phyloP scores from a whole-genome alignment of 371 early-diverging fungal genomes.

The Caulochytrium protostelioides region DNA sequence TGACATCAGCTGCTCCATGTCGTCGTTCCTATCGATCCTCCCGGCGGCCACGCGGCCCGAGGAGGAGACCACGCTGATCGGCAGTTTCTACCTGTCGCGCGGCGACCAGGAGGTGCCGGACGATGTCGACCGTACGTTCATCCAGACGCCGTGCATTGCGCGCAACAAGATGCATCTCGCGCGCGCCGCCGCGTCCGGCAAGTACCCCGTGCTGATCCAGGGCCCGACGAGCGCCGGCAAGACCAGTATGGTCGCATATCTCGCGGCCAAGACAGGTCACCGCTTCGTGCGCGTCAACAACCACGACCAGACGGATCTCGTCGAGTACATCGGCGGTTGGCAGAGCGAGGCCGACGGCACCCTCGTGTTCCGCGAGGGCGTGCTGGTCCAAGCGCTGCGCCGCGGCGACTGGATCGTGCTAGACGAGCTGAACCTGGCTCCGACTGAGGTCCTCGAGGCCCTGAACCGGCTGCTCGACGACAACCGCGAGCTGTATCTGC shows the following conservation, averaged over 20 bases:
- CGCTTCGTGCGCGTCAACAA: constrained; percentile 98
- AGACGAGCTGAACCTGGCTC: constrained; percentile 99
- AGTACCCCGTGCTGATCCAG: constrained; percentile 95
- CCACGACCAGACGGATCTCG: constrained; percentile 98
- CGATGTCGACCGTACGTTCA: no score
- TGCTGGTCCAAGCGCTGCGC: constrained; percentile 82
- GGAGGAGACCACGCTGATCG: constrained; percentile 2
- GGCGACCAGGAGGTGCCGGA: no score
- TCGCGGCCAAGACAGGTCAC: constrained; percentile 84
- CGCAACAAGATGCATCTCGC: constrained; percentile 67
- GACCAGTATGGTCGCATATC: constrained; percentile 93
- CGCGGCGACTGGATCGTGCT: constrained; percentile 98
- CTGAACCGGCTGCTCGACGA: constrained; percentile 98
- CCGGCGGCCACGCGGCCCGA: not conserved
- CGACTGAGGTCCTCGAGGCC: constrained; percentile 97
- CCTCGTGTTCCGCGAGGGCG: constrained; percentile 85
- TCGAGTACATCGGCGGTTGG: constrained; percentile 88
- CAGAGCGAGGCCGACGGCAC: constrained; percentile 54
- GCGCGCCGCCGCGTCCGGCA: constrained; percentile 73
- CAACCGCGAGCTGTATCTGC: constrained; percentile 91
- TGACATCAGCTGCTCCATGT: no score
- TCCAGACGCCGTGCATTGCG: constrained; percentile 73
- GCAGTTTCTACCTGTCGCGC: no score
- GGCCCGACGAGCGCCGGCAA: constrained; percentile 99
- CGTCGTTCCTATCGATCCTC: no score